Percentiles rank a stretch among this genome's conserved stretches.
Conservation (phyloP, 208 protist species). For the Trypanosoma caninum region DNA sequence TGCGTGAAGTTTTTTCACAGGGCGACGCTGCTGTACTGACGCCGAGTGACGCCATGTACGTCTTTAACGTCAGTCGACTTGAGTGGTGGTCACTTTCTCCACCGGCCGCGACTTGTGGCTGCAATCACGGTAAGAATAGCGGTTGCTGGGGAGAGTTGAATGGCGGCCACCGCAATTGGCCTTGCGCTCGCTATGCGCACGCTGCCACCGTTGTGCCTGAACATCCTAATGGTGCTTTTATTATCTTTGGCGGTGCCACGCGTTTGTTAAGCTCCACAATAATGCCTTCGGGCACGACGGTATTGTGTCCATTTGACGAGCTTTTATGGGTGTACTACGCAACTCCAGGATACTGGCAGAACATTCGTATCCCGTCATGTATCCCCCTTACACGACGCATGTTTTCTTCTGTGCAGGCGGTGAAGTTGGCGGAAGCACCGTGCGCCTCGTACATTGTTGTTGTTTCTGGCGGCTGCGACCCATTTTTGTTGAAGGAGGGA, state of each 20-base stretch:
- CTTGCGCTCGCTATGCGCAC: constrained; percentile 54
- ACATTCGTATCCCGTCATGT: constrained; percentile 28
- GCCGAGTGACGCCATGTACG: constrained; percentile 34
- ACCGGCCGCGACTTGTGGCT: not conserved
- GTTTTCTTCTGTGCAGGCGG: constrained; percentile 35
- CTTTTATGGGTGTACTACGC: constrained; percentile 54
- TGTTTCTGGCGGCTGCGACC: constrained; percentile 13
- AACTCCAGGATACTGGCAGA: constrained; percentile 33
- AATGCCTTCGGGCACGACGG: constrained; percentile 3
- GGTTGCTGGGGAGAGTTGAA: not conserved
- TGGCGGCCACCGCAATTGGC: constrained; percentile 27
- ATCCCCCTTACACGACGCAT: constrained; percentile 30
- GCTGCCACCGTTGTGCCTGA: constrained; percentile 31
- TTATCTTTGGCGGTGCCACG: constrained; percentile 27
- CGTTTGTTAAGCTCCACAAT: not conserved
- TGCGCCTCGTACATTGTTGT: constrained; percentile 4
- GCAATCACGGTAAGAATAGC: not conserved
- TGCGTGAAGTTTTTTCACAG: constrained; percentile 1
- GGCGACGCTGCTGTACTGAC: not conserved
- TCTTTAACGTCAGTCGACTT: constrained; percentile 35
- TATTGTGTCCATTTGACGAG: constrained; percentile 30
- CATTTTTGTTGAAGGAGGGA: not conserved
- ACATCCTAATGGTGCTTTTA: constrained; percentile 15
- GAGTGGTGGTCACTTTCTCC: constrained; percentile 28
- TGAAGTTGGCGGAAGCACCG: not conserved